These are phyloP conservation scores for Neofusicoccum laricinum DNA, from an alignment of 2,329 filamentous ascomycete genomes.

Conservation along the genomic window DNA sequence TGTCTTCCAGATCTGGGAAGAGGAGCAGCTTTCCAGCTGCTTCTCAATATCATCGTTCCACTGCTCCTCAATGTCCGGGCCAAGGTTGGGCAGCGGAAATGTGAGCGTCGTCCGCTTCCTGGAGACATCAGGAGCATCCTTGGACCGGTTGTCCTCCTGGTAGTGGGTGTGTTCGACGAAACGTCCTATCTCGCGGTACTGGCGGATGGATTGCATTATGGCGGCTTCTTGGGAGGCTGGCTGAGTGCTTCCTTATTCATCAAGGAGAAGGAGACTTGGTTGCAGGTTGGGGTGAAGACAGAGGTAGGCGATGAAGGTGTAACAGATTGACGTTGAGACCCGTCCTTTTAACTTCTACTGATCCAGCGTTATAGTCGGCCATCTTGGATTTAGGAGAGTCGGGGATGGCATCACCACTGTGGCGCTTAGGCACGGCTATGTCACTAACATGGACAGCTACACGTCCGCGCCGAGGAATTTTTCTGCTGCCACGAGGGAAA, in stretches of 20 bases:
- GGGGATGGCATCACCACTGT: not conserved
- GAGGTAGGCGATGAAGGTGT: not conserved
- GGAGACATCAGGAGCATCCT: not conserved
- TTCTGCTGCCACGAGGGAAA: too few species aligned
- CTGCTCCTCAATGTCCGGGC: not conserved
- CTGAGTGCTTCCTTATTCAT: not conserved
- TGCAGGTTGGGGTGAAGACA: not conserved
- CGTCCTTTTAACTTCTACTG: too few species aligned
- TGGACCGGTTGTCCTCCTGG: conserved; percentile 8
- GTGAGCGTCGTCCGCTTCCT: not conserved
- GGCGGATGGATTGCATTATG: conserved; percentile 15
- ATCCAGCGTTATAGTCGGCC: not conserved
- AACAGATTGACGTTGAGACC: not conserved
- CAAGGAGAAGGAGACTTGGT: not conserved
- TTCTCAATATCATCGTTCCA: not conserved
- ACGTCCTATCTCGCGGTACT: conserved; percentile 11
- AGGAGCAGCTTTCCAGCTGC: not conserved
- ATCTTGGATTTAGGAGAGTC: not conserved
- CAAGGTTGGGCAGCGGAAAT: not conserved
- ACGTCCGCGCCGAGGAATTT: too few species aligned
- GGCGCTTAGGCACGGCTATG: not conserved
- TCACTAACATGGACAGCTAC: too few species aligned
- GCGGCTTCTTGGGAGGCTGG: not conserved
- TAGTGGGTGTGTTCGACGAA: conserved; percentile 9
- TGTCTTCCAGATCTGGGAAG: not conserved